A percentile compares a stretch with the other conserved stretches of the same genome.
phyloP scores from a whole-genome alignment of 495 filamentous ascomycete species.

The Geoglossum glabrum region DNA sequence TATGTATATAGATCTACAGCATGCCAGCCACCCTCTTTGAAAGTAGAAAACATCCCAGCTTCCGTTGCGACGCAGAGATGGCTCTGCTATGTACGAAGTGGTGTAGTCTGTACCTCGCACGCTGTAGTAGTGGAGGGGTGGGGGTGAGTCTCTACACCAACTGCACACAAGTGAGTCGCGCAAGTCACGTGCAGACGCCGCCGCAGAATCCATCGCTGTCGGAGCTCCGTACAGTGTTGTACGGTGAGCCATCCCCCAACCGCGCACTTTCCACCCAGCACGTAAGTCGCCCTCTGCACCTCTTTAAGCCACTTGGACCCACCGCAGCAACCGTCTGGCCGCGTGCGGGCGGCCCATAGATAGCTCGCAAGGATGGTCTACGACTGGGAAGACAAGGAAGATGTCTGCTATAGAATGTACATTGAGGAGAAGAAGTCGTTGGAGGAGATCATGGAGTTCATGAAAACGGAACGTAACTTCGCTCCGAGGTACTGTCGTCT shows the following conservation, averaged over 20 bases:
- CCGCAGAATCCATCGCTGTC: neutral
- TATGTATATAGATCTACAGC: neutral
- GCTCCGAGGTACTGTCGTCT: constrained; percentile 34
- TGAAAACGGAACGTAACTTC: constrained; percentile 39
- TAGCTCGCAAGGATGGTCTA: constrained; percentile 36
- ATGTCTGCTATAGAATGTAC: constrained; percentile 50
- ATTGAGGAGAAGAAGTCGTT: constrained; percentile 50
- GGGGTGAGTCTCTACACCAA: neutral
- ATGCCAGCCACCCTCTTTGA: neutral
- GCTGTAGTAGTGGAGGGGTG: no score
- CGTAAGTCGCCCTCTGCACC: neutral
- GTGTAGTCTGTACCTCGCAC: no score
- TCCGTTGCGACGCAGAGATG: no score
- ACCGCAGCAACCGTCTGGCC: neutral
- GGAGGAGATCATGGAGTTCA: constrained; percentile 45
- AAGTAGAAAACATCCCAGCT: neutral
- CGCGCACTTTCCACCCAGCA: neutral
- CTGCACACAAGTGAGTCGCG: no score
- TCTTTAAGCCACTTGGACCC: neutral
- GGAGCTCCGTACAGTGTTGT: neutral
- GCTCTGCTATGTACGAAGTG: no score
- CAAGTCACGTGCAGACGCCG: neutral
- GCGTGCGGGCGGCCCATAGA: neutral
- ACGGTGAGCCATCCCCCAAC: neutral
- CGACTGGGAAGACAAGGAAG: constrained; percentile 51